These are phyloP conservation scores for Thinopyrum elongatum DNA, from an alignment of 176 grass and related monocot genomes.

Conservation along the genomic window DNA sequence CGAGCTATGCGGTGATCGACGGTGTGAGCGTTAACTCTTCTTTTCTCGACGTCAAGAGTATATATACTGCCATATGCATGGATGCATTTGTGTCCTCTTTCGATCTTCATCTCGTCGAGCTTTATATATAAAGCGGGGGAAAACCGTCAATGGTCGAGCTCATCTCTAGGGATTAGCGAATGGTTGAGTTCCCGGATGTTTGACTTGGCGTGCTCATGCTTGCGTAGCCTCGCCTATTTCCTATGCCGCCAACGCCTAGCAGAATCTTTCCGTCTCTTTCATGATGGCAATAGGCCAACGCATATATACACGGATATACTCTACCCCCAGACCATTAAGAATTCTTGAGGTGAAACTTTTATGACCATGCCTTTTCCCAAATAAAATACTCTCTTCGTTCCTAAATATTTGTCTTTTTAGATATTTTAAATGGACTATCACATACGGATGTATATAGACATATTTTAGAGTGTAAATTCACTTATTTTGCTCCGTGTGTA, in stretches of 20 bases:
- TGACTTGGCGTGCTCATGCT: neutral
- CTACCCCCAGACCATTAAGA: neutral
- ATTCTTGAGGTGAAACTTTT: neutral
- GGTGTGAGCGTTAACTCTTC: neutral
- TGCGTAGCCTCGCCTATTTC: conserved; percentile 5
- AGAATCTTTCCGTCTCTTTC: conserved; percentile 21
- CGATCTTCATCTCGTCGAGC: neutral
- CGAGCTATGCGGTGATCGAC: neutral
- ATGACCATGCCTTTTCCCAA: neutral
- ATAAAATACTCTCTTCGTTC: too few relatives aligned
- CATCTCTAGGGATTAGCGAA: neutral
- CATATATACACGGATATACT: neutral
- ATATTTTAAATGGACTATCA: too few relatives aligned
- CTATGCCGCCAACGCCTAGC: neutral
- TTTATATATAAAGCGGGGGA: too few relatives aligned
- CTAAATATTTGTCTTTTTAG: too few relatives aligned
- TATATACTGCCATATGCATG: neutral
- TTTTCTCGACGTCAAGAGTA: neutral
- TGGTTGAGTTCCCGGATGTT: neutral
- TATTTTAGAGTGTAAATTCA: too few relatives aligned
- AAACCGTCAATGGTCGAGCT: neutral
- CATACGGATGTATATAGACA: too few relatives aligned
- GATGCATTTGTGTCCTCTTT: neutral
- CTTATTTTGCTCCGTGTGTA: too few relatives aligned
- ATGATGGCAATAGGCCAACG: neutral